Conservation (phyloP, 768 basidiomycete genomes). For the Lactarius vividus region DNA sequence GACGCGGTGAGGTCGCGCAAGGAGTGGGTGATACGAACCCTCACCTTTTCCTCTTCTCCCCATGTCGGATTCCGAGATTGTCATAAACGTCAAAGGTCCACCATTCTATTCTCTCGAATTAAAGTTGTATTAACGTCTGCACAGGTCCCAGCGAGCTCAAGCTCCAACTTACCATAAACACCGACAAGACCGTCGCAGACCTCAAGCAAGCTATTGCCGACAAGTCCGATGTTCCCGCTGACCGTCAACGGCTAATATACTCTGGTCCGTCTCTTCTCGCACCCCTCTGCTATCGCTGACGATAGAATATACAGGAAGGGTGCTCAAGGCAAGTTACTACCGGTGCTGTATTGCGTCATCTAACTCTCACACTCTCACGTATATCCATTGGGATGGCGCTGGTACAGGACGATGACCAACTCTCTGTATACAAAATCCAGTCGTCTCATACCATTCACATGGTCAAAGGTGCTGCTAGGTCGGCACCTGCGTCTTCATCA, state of each 20-base stretch:
- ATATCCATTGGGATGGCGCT: conserved; percentile 3
- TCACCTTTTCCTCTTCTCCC: conserved; percentile 12
- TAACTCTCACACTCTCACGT: conserved; percentile 6
- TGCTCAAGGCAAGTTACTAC: conserved; percentile 57
- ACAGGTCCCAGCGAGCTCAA: conserved; percentile 90
- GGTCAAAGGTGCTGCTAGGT: conserved; percentile 79
- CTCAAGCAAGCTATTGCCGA: conserved; percentile 88
- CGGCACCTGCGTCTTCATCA: conserved; percentile 32
- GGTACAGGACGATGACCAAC: conserved; percentile 71
- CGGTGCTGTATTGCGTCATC: conserved; percentile 4
- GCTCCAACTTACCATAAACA: conserved; percentile 77
- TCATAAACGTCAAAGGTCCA: conserved; percentile 32
- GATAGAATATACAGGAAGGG: conserved; percentile 48
- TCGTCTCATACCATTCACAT: conserved; percentile 87
- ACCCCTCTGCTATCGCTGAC: not conserved
- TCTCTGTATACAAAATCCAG: conserved; percentile 89
- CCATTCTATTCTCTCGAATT: not conserved
- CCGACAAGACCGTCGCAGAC: conserved; percentile 83
- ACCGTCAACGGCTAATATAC: conserved; percentile 89
- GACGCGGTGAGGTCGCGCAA: not conserved
- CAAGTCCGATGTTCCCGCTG: conserved; percentile 82
- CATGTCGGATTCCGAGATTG: conserved; percentile 32
- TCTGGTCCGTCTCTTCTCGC: conserved; percentile 54
- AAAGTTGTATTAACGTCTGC: not conserved
- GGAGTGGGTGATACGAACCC: not conserved